Percentiles rank a stretch among this genome's conserved stretches.
These are phyloP conservation scores for Colletotrichum shisoi DNA, from an alignment of 2,329 filamentous ascomycete species.

Conservation along the genomic window DNA sequence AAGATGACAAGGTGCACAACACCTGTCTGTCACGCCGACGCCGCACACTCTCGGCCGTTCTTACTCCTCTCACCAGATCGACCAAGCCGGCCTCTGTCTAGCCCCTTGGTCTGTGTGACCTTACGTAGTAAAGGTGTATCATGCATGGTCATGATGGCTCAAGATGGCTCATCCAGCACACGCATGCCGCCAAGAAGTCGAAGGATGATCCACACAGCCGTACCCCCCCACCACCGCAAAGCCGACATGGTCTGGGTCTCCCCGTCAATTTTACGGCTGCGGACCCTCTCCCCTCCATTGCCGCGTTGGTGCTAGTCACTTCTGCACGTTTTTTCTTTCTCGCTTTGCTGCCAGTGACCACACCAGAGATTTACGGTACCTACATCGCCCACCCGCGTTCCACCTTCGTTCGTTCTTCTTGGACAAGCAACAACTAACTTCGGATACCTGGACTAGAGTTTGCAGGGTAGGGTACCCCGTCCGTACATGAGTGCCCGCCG, in stretches of 20 bases:
- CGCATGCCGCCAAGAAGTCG: not conserved
- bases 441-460: not conserved
- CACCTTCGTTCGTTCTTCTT: not conserved
- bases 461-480: not conserved
- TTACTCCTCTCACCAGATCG: conserved; percentile 15
- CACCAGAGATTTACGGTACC: conserved; percentile 24
- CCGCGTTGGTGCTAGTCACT: conserved; percentile 1
- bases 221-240: conserved; percentile 27
- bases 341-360: conserved; percentile 1
- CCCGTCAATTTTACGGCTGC: conserved; percentile 26
- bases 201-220: conserved; percentile 32
- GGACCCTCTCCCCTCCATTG: conserved; percentile 11
- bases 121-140: conserved; percentile 1
- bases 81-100: not conserved
- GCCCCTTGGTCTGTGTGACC: conserved; percentile 18
- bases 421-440: not conserved
- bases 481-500: conserved; percentile 9
- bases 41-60: conserved; percentile 6
- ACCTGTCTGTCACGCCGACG: not conserved
- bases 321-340: conserved; percentile 1
- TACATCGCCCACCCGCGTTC: conserved; percentile 24
- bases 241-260: conserved; percentile 15
- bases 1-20: conserved; percentile 4
- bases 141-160: conserved; percentile 18
- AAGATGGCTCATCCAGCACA: conserved; percentile 24